Conservation (phyloP, 2,329 filamentous ascomycete species). For the Aspergillus hiratsukae region DNA sequence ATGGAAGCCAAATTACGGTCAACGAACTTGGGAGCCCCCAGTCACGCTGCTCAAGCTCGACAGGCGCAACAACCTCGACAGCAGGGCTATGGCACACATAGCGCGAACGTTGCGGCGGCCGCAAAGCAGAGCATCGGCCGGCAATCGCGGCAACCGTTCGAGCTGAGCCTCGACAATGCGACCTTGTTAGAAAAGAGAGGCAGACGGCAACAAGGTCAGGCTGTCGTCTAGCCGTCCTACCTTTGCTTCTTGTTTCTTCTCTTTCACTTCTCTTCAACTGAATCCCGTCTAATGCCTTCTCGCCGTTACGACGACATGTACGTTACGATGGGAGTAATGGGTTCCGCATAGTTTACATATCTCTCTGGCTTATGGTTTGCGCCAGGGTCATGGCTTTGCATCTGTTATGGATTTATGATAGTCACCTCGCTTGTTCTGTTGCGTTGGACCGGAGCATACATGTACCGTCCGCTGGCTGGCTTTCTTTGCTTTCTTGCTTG, state of each 20-base stretch:
- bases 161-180: conserved; percentile 85
- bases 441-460: conserved; percentile 2
- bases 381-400: neutral
- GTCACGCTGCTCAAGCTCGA: conserved; percentile 59
- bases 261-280: neutral
- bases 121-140: conserved; percentile 74
- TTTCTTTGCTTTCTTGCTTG: conserved; percentile 2
- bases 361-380: neutral
- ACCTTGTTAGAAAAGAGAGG: conserved; percentile 74
- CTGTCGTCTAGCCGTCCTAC: conserved; percentile 18
- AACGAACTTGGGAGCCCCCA: conserved; percentile 64
- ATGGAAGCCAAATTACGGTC: conserved; percentile 86
- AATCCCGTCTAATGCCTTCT: neutral
- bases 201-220: conserved; percentile 34
- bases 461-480: conserved; percentile 6
- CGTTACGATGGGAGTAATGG: neutral
- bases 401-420: conserved; percentile 8
- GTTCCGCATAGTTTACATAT: neutral
- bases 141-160: conserved; percentile 76
- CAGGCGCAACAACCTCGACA: conserved; percentile 51
- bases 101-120: conserved; percentile 74
- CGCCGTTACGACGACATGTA: neutral
- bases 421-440: conserved; percentile 9
- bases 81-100: conserved; percentile 83
- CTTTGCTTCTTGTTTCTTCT: conserved; percentile 1